Evolutionary conservation across 1,139 yeast genomes (phyloP).

Genomic region (Kurtzmaniella natalensis): DNA sequence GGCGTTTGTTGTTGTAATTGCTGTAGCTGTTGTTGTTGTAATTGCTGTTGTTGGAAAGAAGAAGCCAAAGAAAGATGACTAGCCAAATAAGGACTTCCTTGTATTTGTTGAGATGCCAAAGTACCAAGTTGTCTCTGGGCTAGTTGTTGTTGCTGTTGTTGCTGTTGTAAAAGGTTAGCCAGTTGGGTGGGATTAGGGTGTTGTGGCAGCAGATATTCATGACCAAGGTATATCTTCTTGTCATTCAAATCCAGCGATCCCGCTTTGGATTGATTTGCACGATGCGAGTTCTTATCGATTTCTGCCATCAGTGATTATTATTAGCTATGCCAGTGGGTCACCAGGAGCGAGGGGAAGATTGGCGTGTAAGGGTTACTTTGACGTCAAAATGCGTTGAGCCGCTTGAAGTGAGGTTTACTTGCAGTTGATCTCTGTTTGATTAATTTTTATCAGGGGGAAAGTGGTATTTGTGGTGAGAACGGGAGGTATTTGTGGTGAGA

Average conservation of each 20-base stretch:
- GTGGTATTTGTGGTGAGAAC: too few species aligned
- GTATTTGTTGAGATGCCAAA: too few species aligned
- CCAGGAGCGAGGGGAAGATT: neutral
- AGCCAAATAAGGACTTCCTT: too few species aligned
- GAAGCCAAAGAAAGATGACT: too few species aligned
- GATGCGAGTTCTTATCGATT: neutral
- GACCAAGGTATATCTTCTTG: neutral
- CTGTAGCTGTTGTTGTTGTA: constrained; percentile 6
- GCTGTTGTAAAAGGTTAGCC: constrained; percentile 4
- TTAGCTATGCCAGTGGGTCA: neutral
- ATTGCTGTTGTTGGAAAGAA: constrained; percentile 6
- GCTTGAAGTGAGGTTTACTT: neutral
- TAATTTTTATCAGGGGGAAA: too few species aligned
- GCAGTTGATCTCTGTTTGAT: too few species aligned
- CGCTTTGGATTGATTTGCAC: neutral
- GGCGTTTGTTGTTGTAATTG: constrained; percentile 8
- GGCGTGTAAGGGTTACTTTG: too few species aligned
- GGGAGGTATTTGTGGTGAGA: too few species aligned
- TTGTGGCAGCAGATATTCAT: constrained; percentile 6
- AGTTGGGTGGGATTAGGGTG: constrained; percentile 6
- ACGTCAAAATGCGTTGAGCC: too few species aligned
- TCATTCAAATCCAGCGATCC: neutral
- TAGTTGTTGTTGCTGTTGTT: too few species aligned
- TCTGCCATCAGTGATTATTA: constrained; percentile 1
- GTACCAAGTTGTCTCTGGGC: too few species aligned